Percentiles rank a stretch among this genome's conserved stretches.
Conservation (phyloP, 192 early-diverging fungal species). For the Dissophora ornata region DNA sequence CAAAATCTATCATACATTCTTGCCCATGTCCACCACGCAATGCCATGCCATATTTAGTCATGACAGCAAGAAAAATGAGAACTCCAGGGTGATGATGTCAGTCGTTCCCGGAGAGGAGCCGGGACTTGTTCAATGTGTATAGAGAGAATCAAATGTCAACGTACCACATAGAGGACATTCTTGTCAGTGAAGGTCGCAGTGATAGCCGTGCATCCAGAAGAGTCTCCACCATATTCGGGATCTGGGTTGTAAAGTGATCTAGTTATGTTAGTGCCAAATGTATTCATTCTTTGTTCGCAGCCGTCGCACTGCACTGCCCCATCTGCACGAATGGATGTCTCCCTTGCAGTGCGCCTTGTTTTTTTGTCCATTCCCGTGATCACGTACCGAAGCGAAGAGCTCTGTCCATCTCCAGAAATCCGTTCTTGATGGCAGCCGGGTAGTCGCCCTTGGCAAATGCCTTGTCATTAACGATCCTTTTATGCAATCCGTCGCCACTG, state of each 20-base stretch:
- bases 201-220: conserved; percentile 98
- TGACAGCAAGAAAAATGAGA: too few species aligned
- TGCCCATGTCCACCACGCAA: too few species aligned
- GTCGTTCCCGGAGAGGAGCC: too few species aligned
- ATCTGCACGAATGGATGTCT: too few species aligned
- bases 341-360: too few species aligned
- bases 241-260: conserved; percentile 54
- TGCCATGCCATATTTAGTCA: too few species aligned
- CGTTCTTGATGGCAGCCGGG: conserved; percentile 80
- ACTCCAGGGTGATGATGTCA: too few species aligned
- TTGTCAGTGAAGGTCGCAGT: conserved; percentile 86
- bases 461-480: conserved; percentile 71
- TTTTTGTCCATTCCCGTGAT: conserved; percentile 1
- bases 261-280: background rate
- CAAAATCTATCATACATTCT: background rate
- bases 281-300: too few species aligned
- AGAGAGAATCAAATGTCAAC: too few species aligned
- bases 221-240: conserved; percentile 79
- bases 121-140: too few species aligned
- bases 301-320: too few species aligned
- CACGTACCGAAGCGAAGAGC: conserved; percentile 77
- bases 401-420: conserved; percentile 84
- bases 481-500: conserved; percentile 82
- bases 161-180: conserved; percentile 80
- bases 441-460: conserved; percentile 77